Evolutionary conservation across 371 early-diverging fungal genomes (phyloP), one percentile per base, ranked within the genome.

Genomic region (Fennellomyces sp.): DNA sequence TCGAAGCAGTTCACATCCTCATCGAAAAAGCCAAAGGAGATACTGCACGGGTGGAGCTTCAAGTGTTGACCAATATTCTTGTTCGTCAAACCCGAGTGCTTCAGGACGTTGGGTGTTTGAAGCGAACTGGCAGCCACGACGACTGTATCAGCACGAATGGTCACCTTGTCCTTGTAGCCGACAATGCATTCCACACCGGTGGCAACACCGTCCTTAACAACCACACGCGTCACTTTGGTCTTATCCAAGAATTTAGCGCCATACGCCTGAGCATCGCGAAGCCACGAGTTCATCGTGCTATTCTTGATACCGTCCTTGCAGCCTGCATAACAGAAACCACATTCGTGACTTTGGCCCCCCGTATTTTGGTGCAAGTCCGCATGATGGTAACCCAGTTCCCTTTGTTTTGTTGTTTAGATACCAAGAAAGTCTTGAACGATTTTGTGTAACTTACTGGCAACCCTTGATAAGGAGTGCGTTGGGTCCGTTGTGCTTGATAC

Each of bases 231-330:
- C 1, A 88, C 88, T 56, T 75, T 78, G 33, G 83, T 75, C 13
- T 81, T 68, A 25, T 86, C 76, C 58, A 91, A 58, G 61, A 93
- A 89, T 21, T 75, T 64, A 12, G 87, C 86, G 26, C 87, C 88
- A 41, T 80, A 61, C 2, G 78, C 63, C 30, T 79, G 63, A 26
- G 92, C 92, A 61, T 91, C 91, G 30, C 73, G 68, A 31, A 92
- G 80, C 80, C 81, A 92, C 3, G 87, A 85, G 64, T 84, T 78
- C 70, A 81, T 77, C 1, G 87, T 78, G 5, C 87, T 75, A 60
- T 89, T 88, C 69, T 93, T 93, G 64, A 87, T 81, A 17, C 86
- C 88, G 57, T 82, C 85, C 38, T 81, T 79, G 65, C 91, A 93
- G 15, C 92, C 93, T 36, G 83, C 71, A 35, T 68, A 78, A 56